These are phyloP conservation scores for Monosporascus ibericus DNA, from an alignment of 2,329 filamentous ascomycete species.

Conservation along the genomic window DNA sequence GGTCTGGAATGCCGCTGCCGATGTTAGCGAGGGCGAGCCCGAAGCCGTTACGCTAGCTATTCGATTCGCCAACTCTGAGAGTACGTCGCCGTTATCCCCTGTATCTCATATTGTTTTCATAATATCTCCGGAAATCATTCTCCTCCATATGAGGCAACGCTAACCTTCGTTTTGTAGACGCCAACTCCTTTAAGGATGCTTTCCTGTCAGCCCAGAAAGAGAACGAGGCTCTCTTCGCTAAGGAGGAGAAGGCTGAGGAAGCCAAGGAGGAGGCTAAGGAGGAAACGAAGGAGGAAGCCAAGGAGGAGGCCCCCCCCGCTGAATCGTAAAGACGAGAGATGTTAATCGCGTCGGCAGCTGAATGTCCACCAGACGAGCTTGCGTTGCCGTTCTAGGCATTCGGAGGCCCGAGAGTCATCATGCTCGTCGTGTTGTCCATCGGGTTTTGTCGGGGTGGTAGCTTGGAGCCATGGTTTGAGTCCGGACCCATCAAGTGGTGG, in stretches of 20 bases:
- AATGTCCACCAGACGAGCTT: neutral
- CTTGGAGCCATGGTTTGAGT: neutral
- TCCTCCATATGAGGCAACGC: constrained; percentile 3
- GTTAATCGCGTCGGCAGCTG: neutral
- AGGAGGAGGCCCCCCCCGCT: constrained; percentile 5
- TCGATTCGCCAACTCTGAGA: constrained; percentile 95
- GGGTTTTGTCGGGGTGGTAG: neutral
- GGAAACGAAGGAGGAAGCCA: constrained; percentile 14
- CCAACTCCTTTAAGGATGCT: constrained; percentile 94
- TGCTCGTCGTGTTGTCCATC: neutral
- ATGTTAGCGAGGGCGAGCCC: constrained; percentile 96
- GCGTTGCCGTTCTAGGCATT: neutral
- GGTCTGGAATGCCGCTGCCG: constrained; percentile 98
- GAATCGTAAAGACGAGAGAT: constrained; percentile 1
- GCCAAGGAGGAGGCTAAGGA: constrained; percentile 23
- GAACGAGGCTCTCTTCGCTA: constrained; percentile 79
- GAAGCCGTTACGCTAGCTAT: constrained; percentile 95
- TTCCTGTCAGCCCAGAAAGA: constrained; percentile 97
- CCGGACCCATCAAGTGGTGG: neutral
- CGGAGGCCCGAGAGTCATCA: neutral
- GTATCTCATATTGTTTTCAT: neutral
- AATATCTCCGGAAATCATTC: neutral
- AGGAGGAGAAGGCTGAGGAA: constrained; percentile 29
- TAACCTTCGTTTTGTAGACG: constrained; percentile 54
- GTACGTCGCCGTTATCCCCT: constrained; percentile 48